A percentile compares a stretch with the other conserved stretches of the same genome.
Conservation (phyloP, 768 basidiomycete species). For the Leccinum sublutescens region DNA sequence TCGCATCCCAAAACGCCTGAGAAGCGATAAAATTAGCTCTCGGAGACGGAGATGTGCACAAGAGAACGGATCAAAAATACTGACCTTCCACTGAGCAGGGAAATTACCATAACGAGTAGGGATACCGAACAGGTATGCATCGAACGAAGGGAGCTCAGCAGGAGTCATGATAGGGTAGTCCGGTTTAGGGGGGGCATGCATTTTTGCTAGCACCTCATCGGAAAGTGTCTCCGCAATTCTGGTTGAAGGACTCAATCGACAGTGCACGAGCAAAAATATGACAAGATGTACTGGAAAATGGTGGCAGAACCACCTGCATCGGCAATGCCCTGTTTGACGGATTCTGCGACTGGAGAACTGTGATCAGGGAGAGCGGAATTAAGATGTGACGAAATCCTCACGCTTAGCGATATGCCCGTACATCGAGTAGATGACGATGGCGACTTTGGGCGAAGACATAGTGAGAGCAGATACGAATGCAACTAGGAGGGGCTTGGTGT, state of each 20-base stretch:
- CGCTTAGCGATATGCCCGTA: constrained; percentile 72
- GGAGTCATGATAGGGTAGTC: constrained; percentile 67
- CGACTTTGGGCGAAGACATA: constrained; percentile 55
- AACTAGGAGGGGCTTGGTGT: neutral
- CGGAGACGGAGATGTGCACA: neutral
- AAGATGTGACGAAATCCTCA: constrained; percentile 33
- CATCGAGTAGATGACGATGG: constrained; percentile 72
- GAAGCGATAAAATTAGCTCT: constrained; percentile 6
- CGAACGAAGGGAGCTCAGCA: constrained; percentile 52
- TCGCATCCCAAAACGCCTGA: constrained; percentile 74
- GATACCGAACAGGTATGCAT: constrained; percentile 75
- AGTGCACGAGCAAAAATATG: neutral
- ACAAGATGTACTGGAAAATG: constrained; percentile 52
- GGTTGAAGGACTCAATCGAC: neutral
- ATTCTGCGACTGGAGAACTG: constrained; percentile 54
- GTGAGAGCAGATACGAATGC: neutral
- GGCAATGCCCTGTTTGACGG: constrained; percentile 45
- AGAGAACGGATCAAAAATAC: constrained; percentile 14
- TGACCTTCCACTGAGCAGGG: constrained; percentile 76
- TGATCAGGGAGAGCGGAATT: neutral
- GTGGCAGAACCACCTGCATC: constrained; percentile 47
- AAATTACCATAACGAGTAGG: constrained; percentile 82
- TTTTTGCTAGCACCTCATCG: constrained; percentile 57
- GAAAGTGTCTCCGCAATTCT: constrained; percentile 82
- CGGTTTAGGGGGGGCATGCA: constrained; percentile 73